phyloP scores from a whole-genome alignment of 1,139 yeast species.

The Meyerozyma smithsonii region DNA sequence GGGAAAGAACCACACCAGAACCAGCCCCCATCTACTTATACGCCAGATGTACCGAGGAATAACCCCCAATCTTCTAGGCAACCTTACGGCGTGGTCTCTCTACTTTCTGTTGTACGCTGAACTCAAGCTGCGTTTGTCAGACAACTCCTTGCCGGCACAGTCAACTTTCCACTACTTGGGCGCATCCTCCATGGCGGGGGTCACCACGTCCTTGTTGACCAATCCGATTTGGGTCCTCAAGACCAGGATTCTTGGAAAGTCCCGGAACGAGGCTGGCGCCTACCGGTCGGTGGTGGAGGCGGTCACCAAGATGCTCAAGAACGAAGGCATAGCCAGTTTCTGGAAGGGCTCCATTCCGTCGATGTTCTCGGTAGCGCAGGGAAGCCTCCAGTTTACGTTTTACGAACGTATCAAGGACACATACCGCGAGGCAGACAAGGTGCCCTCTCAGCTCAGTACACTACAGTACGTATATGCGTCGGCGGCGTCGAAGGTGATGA shows the following conservation, averaged over 20 bases:
- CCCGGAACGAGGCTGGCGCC: conserved; percentile 41
- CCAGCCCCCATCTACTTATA: neutral
- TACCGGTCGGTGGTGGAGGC: conserved; percentile 60
- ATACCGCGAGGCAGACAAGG: neutral
- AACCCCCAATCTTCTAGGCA: conserved; percentile 75
- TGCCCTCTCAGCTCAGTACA: conserved; percentile 33
- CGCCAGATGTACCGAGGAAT: conserved; percentile 66
- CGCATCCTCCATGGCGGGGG: conserved; percentile 57
- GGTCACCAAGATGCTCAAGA: conserved; percentile 37
- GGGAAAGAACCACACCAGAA: conserved; percentile 11
- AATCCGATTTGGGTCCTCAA: conserved; percentile 93
- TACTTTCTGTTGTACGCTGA: conserved; percentile 73
- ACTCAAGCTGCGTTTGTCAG: conserved; percentile 35
- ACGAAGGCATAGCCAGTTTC: conserved; percentile 68
- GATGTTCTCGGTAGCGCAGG: conserved; percentile 78
- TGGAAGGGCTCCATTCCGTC: conserved; percentile 87
- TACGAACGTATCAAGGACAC: conserved; percentile 66
- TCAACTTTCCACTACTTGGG: conserved; percentile 30
- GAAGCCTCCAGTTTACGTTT: conserved; percentile 79
- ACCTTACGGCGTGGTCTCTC: conserved; percentile 82
- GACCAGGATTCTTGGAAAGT: conserved; percentile 73
- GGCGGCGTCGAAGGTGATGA: conserved; percentile 62
- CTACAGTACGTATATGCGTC: conserved; percentile 60
- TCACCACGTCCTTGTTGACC: conserved; percentile 68
- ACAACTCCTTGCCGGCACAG: conserved; percentile 6